phyloP scores from a whole-genome alignment of 441 rosid genomes.

The Erodium trifolium region DNA sequence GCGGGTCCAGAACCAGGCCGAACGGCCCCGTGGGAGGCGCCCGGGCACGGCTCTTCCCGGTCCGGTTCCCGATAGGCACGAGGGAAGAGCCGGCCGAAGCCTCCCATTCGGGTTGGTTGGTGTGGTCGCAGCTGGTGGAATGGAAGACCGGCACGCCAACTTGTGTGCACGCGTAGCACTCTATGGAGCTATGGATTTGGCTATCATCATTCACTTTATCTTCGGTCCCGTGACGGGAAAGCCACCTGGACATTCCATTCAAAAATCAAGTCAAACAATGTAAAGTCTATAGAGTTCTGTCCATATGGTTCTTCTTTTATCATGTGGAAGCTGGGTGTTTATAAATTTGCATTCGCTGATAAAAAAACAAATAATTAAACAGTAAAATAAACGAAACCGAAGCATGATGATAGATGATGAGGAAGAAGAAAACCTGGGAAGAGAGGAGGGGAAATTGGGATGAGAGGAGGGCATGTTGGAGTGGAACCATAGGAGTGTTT shows the following conservation, averaged over 20 bases:
- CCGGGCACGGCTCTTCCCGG: too few relatives aligned
- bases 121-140: conserved; percentile 63
- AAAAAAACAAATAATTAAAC: too few relatives aligned
- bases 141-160: conserved; percentile 64
- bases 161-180: conserved; percentile 65
- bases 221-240: conserved; percentile 16
- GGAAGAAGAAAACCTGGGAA: conserved; percentile 28
- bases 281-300: too few relatives aligned
- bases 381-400: too few relatives aligned
- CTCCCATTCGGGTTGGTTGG: conserved; percentile 56
- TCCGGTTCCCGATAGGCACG: conserved; percentile 35
- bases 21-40: conserved; percentile 5
- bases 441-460: conserved; percentile 34
- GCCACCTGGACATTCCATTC: conserved; percentile 30
- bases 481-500: conserved; percentile 38
- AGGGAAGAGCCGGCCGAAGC: conserved; percentile 66
- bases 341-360: too few relatives aligned
- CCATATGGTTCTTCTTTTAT: too few relatives aligned
- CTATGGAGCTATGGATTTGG: conserved; percentile 20
- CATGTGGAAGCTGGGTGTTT: too few relatives aligned
- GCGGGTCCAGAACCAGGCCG: conserved; percentile 45
- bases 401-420: background rate
- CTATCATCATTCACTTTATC: background rate
- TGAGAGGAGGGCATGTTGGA: conserved; percentile 36
- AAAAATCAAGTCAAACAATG: too few relatives aligned